These are phyloP conservation scores for Sphagnum fallax DNA, from an alignment of 228 moss, liverwort and hornwort species.

Conservation along the genomic window DNA sequence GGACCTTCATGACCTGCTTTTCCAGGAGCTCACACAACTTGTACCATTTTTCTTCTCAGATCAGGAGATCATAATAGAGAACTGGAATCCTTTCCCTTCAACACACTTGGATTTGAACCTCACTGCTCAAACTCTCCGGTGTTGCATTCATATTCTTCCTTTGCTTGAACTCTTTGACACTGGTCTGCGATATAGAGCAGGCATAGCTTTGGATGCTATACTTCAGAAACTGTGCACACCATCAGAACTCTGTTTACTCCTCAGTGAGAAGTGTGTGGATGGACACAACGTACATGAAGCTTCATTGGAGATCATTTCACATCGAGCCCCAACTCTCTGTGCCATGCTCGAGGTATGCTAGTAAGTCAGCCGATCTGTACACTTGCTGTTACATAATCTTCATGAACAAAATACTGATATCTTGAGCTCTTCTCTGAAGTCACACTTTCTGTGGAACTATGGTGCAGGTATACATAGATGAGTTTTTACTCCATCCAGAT, in stretches of 20 bases:
- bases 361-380: not conserved
- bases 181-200: constrained; percentile 47
- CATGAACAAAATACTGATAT: not conserved
- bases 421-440: not conserved
- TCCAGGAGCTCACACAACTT: constrained; percentile 41
- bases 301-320: constrained; percentile 6
- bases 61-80: constrained; percentile 5
- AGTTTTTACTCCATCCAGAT: constrained; percentile 52
- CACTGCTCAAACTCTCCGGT: constrained; percentile 53
- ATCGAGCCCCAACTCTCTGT: constrained; percentile 42
- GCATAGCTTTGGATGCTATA: constrained; percentile 38
- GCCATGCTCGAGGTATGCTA: constrained; percentile 59
- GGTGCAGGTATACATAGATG: constrained; percentile 73
- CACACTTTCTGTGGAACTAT: not conserved
- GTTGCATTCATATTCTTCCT: constrained; percentile 72
- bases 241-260: constrained; percentile 36
- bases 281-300: constrained; percentile 1
- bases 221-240: constrained; percentile 77
- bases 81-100: constrained; percentile 18
- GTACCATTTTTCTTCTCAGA: constrained; percentile 26
- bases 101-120: constrained; percentile 34
- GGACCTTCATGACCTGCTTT: constrained; percentile 50
- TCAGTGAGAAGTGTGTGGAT: constrained; percentile 6
- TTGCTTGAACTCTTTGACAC: constrained; percentile 76
- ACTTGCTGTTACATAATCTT: not conserved